These are phyloP conservation scores for Chrysosporium queenslandicum DNA, from an alignment of 2,329 filamentous ascomycete genomes.

Conservation along the genomic window DNA sequence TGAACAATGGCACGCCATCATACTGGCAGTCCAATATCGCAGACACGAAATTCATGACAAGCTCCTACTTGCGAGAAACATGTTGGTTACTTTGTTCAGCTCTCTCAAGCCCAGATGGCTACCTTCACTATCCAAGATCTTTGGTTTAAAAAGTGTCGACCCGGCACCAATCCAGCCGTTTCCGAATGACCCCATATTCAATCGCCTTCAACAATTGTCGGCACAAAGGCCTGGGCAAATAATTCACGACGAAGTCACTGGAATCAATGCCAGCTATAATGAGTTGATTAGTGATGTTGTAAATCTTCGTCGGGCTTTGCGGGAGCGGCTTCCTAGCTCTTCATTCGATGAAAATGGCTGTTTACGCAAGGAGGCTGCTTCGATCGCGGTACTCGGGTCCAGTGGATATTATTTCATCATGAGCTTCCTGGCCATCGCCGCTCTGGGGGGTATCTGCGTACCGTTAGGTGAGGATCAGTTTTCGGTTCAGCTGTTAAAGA, in stretches of 20 bases:
- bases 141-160: not conserved
- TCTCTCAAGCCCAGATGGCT: not conserved
- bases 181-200: constrained; percentile 14
- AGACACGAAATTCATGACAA: too few relatives aligned
- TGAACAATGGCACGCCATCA: too few relatives aligned
- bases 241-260: constrained; percentile 10
- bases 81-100: not conserved
- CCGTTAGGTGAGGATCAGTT: constrained; percentile 26
- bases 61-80: not conserved
- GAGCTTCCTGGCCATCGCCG: constrained; percentile 38
- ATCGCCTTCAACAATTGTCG: not conserved
- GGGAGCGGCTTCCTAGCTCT: constrained; percentile 22
- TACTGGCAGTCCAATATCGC: too few relatives aligned
- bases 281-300: constrained; percentile 40
- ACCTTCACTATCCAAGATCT: not conserved
- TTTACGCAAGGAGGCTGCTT: constrained; percentile 25
- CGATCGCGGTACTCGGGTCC: constrained; percentile 35
- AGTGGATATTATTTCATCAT: constrained; percentile 42
- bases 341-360: constrained; percentile 29
- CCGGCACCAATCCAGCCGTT: constrained; percentile 3
- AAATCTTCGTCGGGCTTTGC: constrained; percentile 32
- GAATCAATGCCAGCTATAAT: constrained; percentile 27
- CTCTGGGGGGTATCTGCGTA: constrained; percentile 41
- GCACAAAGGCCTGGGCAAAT: not conserved
- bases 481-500: not conserved